Percentiles rank a stretch among this genome's conserved stretches.
Evolutionary conservation across 169 alveolate genomes (phyloP).

Genomic region (Plasmodium yoelii): DNA sequence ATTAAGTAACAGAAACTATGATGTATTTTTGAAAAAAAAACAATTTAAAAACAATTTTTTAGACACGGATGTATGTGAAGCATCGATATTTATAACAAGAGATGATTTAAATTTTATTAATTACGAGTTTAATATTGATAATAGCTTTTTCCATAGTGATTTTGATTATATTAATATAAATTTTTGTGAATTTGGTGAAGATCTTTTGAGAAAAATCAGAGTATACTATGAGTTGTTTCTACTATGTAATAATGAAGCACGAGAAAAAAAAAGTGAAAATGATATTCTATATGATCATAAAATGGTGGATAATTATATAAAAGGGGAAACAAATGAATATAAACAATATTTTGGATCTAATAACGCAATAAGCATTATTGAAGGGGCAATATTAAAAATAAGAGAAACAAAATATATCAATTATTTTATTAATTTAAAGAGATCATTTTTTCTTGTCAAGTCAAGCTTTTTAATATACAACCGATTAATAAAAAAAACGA

Average conservation of each 20-base stretch:
- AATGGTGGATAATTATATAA: background rate
- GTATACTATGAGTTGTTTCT: background rate
- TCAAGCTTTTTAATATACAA: conserved; percentile 11
- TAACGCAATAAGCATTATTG: conserved; percentile 15
- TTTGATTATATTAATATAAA: conserved; percentile 43
- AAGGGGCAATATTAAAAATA: conserved; percentile 31
- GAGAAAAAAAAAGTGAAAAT: background rate
- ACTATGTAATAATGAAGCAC: background rate
- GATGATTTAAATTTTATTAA: conserved; percentile 70
- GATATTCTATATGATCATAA: background rate
- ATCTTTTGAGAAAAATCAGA: conserved; percentile 43
- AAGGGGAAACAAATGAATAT: background rate
- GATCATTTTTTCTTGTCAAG: conserved; percentile 16
- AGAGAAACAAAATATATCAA: conserved; percentile 27
- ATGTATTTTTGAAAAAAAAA: conserved; percentile 12
- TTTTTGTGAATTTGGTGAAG: conserved; percentile 69
- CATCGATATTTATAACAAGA: conserved; percentile 40
- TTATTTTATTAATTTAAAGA: conserved; percentile 49
- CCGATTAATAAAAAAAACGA: conserved; percentile 12
- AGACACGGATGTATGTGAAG: conserved; percentile 71
- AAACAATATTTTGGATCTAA: background rate
- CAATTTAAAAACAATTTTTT: conserved; percentile 33
- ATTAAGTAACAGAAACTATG: conserved; percentile 62
- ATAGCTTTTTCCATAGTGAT: background rate
- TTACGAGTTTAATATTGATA: conserved; percentile 40